These are phyloP conservation scores for Botryotinia calthae DNA, from an alignment of 2,329 filamentous ascomycete species.

Conservation along the genomic window DNA sequence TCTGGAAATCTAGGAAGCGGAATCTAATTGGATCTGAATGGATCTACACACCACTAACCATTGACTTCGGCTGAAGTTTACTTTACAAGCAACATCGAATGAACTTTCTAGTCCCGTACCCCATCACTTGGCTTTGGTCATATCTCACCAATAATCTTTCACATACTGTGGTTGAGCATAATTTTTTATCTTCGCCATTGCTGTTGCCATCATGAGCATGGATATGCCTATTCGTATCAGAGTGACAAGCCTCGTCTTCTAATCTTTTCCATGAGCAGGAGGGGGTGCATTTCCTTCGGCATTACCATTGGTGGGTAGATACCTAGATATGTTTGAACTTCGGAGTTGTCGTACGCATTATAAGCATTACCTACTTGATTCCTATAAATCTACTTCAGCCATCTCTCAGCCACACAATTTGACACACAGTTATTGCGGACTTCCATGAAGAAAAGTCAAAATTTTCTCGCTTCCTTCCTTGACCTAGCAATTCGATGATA, in stretches of 20 bases:
- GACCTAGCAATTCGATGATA: background rate
- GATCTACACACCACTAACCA: background rate
- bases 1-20: background rate
- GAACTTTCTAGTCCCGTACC: background rate
- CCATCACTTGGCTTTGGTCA: slow-evolving; percentile 9
- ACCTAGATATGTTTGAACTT: background rate
- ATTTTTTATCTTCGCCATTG: background rate
- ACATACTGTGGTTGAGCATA: background rate
- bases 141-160: slow-evolving; percentile 3
- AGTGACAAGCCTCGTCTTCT: background rate
- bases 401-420: slow-evolving; percentile 10
- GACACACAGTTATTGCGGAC: background rate
- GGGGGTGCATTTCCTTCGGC: background rate
- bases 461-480: background rate
- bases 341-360: background rate
- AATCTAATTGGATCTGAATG: background rate
- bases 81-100: slow-evolving; percentile 11
- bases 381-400: background rate
- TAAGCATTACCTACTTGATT: slow-evolving; percentile 6
- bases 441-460: slow-evolving; percentile 9
- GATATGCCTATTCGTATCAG: background rate
- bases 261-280: background rate
- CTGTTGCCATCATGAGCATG: background rate
- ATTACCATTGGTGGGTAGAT: slow-evolving; percentile 2
- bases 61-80: slow-evolving; percentile 5